Percentiles rank a stretch among this genome's conserved stretches.
Evolutionary conservation across 768 basidiomycete genomes (phyloP).

Genomic region (Leccinellum rugosiceps): DNA sequence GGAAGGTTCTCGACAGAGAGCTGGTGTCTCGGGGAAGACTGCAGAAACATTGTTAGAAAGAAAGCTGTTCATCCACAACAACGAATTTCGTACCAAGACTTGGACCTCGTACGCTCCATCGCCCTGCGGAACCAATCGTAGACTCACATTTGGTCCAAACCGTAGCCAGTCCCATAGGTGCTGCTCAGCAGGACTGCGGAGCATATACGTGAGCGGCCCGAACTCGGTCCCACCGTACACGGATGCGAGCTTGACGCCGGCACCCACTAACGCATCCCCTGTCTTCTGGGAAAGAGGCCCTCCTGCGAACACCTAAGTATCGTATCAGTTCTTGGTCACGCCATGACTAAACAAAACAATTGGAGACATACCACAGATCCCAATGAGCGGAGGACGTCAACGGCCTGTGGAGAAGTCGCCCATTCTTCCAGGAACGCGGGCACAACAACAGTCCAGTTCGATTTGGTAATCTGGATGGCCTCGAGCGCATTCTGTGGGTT

Average conservation of each 20-base stretch:
- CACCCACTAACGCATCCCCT: conserved; percentile 31
- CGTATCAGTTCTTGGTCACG: not conserved
- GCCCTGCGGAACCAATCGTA: conserved; percentile 35
- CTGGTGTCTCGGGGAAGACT: conserved; percentile 29
- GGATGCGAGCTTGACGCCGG: conserved; percentile 33
- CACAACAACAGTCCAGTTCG: conserved; percentile 12
- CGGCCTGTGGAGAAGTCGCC: conserved; percentile 15
- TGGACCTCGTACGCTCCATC: conserved; percentile 39
- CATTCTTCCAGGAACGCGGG: conserved; percentile 25
- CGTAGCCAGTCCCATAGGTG: conserved; percentile 37
- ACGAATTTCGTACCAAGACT: conserved; percentile 28
- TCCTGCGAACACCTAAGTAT: conserved; percentile 33
- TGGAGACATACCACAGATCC: conserved; percentile 16
- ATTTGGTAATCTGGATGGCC: conserved; percentile 11
- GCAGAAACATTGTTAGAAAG: not conserved
- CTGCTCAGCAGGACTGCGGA: conserved; percentile 16
- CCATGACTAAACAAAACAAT: not conserved
- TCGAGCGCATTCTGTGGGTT: conserved; percentile 24
- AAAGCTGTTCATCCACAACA: not conserved
- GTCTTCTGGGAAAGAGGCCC: conserved; percentile 35
- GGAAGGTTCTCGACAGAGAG: conserved; percentile 33
- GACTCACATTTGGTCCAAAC: conserved; percentile 18
- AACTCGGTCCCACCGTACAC: conserved; percentile 42
- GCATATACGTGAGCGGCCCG: conserved; percentile 20
- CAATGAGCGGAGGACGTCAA: conserved; percentile 20